Percentiles rank a stretch among this genome's conserved stretches.
Evolutionary conservation across 176 grass and related monocot genomes (phyloP).

Genomic region (Echinochloa phyllopogon): DNA sequence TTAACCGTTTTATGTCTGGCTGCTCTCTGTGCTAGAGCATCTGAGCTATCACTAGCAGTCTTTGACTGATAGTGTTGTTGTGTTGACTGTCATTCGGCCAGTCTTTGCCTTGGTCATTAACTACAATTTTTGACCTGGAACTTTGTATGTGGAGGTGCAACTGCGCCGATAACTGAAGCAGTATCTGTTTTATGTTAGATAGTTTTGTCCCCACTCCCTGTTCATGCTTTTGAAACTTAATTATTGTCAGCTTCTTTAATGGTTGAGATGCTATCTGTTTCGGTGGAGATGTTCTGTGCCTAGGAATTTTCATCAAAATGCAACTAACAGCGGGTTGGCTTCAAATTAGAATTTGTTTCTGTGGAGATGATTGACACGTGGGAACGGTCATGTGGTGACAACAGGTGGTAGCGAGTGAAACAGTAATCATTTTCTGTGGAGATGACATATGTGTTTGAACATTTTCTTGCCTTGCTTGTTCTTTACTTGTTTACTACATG

Average conservation of each 20-base stretch:
- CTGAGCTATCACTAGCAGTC: constrained; percentile 39
- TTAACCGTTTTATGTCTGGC: constrained; percentile 41
- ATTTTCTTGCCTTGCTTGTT: background rate
- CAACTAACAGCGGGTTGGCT: background rate
- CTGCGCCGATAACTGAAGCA: background rate
- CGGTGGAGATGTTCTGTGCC: background rate
- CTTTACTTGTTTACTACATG: background rate
- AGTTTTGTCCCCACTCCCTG: background rate
- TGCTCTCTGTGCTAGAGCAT: constrained; percentile 53
- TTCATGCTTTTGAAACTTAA: background rate
- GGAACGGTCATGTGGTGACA: background rate
- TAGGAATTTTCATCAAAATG: background rate
- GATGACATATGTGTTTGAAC: background rate
- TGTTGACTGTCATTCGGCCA: background rate
- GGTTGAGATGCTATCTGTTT: background rate
- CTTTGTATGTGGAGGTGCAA: background rate
- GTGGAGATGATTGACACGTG: background rate
- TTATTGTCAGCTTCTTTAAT: background rate
- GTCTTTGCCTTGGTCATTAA: background rate
- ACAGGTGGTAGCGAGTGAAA: background rate
- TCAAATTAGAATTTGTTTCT: background rate
- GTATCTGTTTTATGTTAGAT: background rate
- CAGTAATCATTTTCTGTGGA: background rate
- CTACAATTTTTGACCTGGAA: background rate
- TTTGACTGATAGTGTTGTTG: constrained; percentile 6